These are phyloP conservation scores for Brassica nigra DNA, from an alignment of 345 rosid genomes.

Conservation along the genomic window DNA sequence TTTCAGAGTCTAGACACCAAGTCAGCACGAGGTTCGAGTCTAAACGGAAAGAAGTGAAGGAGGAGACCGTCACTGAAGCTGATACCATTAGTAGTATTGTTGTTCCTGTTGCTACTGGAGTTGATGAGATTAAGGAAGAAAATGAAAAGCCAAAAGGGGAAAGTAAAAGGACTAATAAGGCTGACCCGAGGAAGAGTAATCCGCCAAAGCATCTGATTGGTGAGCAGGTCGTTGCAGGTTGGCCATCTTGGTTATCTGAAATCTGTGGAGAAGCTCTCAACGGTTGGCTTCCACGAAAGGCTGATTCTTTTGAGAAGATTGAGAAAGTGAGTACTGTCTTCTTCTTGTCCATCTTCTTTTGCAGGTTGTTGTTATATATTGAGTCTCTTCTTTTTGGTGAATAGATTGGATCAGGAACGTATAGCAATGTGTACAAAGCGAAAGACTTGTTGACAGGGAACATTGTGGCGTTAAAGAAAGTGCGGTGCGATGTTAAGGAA, in stretches of 20 bases:
- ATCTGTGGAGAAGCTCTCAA: conserved; percentile 21
- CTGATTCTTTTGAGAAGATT: conserved; percentile 17
- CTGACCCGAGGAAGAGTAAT: conserved; percentile 11
- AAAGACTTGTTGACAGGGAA: conserved; percentile 19
- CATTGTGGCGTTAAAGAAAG: conserved; percentile 15
- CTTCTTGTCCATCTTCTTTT: background rate
- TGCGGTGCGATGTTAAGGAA: conserved; percentile 18
- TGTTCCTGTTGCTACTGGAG: conserved; percentile 5
- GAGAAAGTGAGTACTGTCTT: conserved; percentile 10
- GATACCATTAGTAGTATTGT: conserved; percentile 1
- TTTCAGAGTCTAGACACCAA: conserved; percentile 20
- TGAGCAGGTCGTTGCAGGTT: conserved; percentile 7
- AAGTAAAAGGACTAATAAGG: background rate
- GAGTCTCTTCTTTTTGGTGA: background rate
- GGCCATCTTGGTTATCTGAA: conserved; percentile 30
- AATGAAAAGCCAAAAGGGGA: conserved; percentile 3
- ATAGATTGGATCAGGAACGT: conserved; percentile 26
- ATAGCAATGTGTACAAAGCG: conserved; percentile 46
- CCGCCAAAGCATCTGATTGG: conserved; percentile 16
- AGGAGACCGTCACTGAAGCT: background rate
- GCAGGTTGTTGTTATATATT: background rate
- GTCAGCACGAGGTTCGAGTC: background rate
- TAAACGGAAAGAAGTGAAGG: background rate
- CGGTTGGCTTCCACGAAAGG: conserved; percentile 21
- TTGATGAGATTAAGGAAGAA: background rate